Base-by-base conservation (phyloP, 306 rosid genomes). In the Trifolium subterraneum region DNA sequence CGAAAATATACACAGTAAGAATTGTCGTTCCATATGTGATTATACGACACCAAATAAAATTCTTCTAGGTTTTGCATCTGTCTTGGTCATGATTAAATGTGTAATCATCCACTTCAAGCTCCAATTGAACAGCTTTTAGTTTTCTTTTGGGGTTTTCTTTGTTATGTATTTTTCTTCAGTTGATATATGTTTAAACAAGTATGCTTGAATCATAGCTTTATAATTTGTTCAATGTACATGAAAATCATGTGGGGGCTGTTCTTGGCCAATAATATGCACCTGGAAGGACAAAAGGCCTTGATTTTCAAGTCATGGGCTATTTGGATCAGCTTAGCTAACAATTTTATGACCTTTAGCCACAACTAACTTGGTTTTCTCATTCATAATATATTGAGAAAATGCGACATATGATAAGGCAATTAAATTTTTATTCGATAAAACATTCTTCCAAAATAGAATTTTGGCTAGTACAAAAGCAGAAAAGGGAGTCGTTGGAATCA, bases 21-120 rank as follows among this genome's bases (percentile, higher is more conserved):
- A 27, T 67, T 44, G 15, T 42, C 55, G 44, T 67, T 44, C 15
- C 39, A 13, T 35, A 35, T 62, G 36, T 62, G 25, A 35, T 22
- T 41, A 65, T 41, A 65, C 54, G 7, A 19, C 70, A 39, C 54
- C 33, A 22, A 42, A 41, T 65, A 65, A 65, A 6, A 11, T n/a
- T 36, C 39, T 64, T 51, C 35, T 64, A 22, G 51, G 70, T 20
- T 64, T 22, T 22, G 35, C 18, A 39, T 20, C n/a, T 41, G 54
- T 65, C 7, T 22, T 64, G 14, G 35, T 42, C 55, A 22, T 42
- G 70, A 64, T 64, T 64, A 27, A 39, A 64, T 64, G 20, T 41
- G 71, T 65, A 41, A 7, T 11, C 54, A 41, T 20, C 50, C 33
- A 18, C 33, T 39, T 22, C 54, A 65, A 41, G 71, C 55, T 41